Evolutionary conservation across 768 basidiomycete genomes (phyloP).

Genomic region (Rubroboletus satanas): DNA sequence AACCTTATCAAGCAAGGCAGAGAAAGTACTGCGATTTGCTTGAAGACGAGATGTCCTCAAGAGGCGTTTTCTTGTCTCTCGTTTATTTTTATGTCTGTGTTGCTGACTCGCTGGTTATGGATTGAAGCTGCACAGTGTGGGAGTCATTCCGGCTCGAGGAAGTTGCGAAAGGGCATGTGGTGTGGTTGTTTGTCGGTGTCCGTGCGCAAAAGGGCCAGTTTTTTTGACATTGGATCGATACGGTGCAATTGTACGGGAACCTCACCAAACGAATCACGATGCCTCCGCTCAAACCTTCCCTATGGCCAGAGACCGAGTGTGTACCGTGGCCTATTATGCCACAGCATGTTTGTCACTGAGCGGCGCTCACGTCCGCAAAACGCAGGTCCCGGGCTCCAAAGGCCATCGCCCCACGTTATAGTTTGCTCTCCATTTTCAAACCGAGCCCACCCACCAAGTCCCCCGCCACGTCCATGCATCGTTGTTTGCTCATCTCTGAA

Average conservation of each 20-base stretch:
- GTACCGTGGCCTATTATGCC: background rate
- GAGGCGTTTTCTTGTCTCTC: background rate
- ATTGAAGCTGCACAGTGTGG: background rate
- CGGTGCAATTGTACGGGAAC: background rate
- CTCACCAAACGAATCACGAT: background rate
- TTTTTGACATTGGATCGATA: no score
- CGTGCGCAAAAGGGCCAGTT: background rate
- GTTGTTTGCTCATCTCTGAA: conserved; percentile 11
- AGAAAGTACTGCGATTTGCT: background rate
- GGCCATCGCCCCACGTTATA: background rate
- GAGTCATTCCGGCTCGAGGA: no score
- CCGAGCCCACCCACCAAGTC: background rate
- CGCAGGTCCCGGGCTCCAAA: background rate
- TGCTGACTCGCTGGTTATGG: background rate
- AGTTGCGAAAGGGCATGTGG: background rate
- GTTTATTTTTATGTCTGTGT: no score
- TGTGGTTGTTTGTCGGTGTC: background rate
- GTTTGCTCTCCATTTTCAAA: background rate
- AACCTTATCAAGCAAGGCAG: no score
- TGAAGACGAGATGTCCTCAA: background rate
- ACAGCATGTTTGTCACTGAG: no score
- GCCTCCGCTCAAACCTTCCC: background rate
- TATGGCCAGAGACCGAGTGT: background rate
- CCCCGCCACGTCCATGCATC: conserved; percentile 1
- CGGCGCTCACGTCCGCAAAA: background rate